Evolutionary conservation across 768 basidiomycete genomes (phyloP).

Genomic region (Daedalea quercina): DNA sequence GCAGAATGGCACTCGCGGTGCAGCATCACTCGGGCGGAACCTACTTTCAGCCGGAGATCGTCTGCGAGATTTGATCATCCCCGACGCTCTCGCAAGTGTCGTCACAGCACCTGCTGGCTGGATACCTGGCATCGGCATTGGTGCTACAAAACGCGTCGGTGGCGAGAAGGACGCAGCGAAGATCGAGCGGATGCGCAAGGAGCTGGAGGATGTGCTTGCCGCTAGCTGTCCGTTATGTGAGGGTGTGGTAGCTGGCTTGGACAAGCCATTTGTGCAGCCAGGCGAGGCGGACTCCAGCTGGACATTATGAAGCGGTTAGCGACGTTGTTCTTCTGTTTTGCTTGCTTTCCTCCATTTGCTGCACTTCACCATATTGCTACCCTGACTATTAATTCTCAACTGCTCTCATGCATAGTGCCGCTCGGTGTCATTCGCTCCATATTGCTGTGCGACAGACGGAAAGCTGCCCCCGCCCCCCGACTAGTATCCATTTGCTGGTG

Average conservation of each 20-base stretch:
- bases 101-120: constrained; percentile 68
- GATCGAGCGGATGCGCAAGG: constrained; percentile 66
- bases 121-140: constrained; percentile 60
- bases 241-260: constrained; percentile 76
- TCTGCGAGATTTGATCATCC: constrained; percentile 86
- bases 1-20: constrained; percentile 58
- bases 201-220: constrained; percentile 86
- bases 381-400: neutral
- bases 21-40: constrained; percentile 68
- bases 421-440: too few species aligned
- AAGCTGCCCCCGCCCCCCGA: too few species aligned
- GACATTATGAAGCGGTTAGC: constrained; percentile 42
- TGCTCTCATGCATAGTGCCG: too few species aligned
- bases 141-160: constrained; percentile 34
- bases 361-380: neutral
- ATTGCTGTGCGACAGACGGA: too few species aligned
- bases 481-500: too few species aligned
- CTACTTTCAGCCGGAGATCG: constrained; percentile 85
- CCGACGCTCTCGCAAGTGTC: constrained; percentile 84
- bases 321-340: neutral
- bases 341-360: neutral
- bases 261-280: constrained; percentile 77
- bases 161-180: constrained; percentile 51
- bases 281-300: constrained; percentile 78
- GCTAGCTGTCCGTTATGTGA: constrained; percentile 93